These are phyloP conservation scores for Scalesia atractyloides DNA, from an alignment of 129 eudicot genomes.

Conservation along the genomic window DNA sequence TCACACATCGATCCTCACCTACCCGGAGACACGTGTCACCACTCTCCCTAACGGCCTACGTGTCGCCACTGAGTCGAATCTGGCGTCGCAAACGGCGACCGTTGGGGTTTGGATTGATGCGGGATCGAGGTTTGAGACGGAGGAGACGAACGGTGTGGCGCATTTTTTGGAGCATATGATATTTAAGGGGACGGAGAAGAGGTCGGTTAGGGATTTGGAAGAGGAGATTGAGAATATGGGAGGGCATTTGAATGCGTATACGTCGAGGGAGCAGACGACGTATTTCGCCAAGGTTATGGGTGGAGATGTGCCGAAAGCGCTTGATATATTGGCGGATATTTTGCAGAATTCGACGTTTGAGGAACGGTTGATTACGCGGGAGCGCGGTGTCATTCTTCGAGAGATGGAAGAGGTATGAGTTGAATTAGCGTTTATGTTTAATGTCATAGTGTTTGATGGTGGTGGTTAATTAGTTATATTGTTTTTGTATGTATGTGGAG, in stretches of 20 bases:
- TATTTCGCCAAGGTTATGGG: constrained; percentile 70
- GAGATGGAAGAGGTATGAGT: constrained; percentile 90
- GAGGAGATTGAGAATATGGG: constrained; percentile 99
- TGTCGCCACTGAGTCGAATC: constrained; percentile 84
- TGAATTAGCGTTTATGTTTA: background rate
- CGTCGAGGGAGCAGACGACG: constrained; percentile 82
- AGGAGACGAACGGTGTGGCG: constrained; percentile 76
- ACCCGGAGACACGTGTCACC: constrained; percentile 75
- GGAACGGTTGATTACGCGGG: constrained; percentile 56
- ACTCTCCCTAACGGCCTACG: constrained; percentile 93
- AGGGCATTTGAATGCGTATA: constrained; percentile 91
- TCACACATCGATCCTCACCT: constrained; percentile 68
- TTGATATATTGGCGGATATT: constrained; percentile 77
- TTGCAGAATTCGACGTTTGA: constrained; percentile 87
- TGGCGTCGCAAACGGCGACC: constrained; percentile 64
- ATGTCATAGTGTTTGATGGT: background rate
- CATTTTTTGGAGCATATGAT: constrained; percentile 91
- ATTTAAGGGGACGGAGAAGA: constrained; percentile 71
- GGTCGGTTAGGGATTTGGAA: constrained; percentile 60
- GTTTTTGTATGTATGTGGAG: too few species aligned
- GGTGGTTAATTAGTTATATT: background rate
- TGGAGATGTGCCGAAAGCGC: constrained; percentile 60
- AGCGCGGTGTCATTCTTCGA: constrained; percentile 81
- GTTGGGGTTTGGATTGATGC: constrained; percentile 95
- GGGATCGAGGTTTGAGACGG: constrained; percentile 78